A percentile compares a stretch with the other conserved stretches of the same genome.
phyloP scores from a whole-genome alignment of 2,329 filamentous ascomycete genomes.

The Exophiala bonariae region DNA sequence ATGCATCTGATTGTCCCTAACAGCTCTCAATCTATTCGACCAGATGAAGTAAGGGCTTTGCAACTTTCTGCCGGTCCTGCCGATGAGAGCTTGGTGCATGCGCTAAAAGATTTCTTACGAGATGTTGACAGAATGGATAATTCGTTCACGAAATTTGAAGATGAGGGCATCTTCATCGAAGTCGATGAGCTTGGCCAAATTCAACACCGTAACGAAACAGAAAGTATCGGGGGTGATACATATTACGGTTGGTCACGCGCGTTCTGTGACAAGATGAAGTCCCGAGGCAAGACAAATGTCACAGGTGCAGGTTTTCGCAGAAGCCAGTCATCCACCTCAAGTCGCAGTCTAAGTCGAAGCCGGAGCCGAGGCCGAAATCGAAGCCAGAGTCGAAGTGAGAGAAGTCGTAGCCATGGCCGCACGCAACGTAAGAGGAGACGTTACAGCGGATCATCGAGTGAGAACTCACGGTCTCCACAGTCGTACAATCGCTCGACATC shows the following conservation, averaged over 20 bases:
- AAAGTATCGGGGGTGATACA: slow-evolving; percentile 66
- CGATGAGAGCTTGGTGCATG: slow-evolving; percentile 63
- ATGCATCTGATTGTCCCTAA: slow-evolving; percentile 76
- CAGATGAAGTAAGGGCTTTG: slow-evolving; percentile 69
- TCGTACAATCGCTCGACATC: slow-evolving; percentile 19
- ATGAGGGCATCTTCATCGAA: slow-evolving; percentile 56
- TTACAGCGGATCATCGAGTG: slow-evolving; percentile 39
- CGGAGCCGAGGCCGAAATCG: slow-evolving; percentile 31
- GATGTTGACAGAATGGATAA: slow-evolving; percentile 65
- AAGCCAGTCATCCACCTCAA: slow-evolving; percentile 2
- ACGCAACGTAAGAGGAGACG: slow-evolving; percentile 43
- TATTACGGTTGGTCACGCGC: slow-evolving; percentile 85
- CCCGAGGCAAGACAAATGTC: slow-evolving; percentile 30
- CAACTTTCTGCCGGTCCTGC: slow-evolving; percentile 69
- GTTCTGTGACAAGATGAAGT: slow-evolving; percentile 81
- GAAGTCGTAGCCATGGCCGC: slow-evolving; percentile 48
- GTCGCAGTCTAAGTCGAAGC: slow-evolving; percentile 27
- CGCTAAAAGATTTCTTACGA: slow-evolving; percentile 69
- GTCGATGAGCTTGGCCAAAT: slow-evolving; percentile 75
- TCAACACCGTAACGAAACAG: slow-evolving; percentile 65
- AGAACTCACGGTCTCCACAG: slow-evolving; percentile 28
- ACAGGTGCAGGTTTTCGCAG: background rate
- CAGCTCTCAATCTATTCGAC: slow-evolving; percentile 71
- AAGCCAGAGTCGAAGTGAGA: slow-evolving; percentile 49
- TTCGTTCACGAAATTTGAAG: slow-evolving; percentile 48